Base-by-base conservation (phyloP, 129 eudicot species). In the Helianthus annuus region DNA sequence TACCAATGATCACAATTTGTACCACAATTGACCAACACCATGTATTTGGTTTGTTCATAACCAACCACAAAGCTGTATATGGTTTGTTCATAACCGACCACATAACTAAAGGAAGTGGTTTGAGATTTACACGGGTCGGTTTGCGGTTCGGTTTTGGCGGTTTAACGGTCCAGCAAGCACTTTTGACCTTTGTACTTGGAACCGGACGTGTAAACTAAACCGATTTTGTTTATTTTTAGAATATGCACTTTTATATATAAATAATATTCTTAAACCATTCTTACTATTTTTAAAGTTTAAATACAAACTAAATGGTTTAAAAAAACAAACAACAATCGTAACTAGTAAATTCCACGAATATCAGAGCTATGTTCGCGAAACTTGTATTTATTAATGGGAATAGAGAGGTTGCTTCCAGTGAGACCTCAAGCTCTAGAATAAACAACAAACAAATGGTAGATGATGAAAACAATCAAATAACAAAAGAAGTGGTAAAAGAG, bases 21-120 rank as follows among this genome's bases (percentile, higher is more conserved):
- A 13, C 27, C 71, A 22, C 48, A 42, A 10, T 54, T 54, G 48
- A 66, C 66, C 34, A 53, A 44, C 79, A 52, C 38, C 4, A 38
- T 52, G 29, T 53, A 69, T 70, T 55, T 53, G 52, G 36, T 52
- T n/a, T 24, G 38, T 57, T 57, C n/a, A 24, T 57, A 10, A 57
- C n/a, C 3, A 24, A 57, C 32, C 39, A 11, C 6, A 39, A 19
- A 19, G 22, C 0, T 52, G 29, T 53, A 69, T 70, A 39, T 53
- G 52, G 36, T 52, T n/a, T 24, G 38, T 57, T 57, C n/a, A 24
- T 57, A 10, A 57, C n/a, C 3, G 10, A 57, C 32, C 39, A 11
- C 6, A 39, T 0, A 19, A 0, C 0, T 27, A 27, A 27, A 27
- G 32, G 4, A 32, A 59, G 42, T 24, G 1, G 17, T 59, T 11